These are phyloP conservation scores for Sphagnum contortum DNA, from an alignment of 225 moss, liverwort and hornwort genomes.

Conservation along the genomic window DNA sequence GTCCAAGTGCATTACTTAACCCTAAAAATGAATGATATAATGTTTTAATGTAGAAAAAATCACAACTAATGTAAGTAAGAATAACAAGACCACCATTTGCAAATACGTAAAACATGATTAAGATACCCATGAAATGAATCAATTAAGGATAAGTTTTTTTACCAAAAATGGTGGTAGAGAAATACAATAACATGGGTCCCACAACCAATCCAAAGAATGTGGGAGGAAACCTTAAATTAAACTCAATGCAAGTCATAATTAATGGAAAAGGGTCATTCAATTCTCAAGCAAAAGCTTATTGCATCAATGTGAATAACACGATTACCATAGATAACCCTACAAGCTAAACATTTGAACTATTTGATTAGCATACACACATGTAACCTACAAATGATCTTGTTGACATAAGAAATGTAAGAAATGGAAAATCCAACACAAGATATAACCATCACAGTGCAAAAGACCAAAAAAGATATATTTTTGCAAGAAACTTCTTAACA, in stretches of 20 bases:
- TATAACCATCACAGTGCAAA: too few relatives aligned
- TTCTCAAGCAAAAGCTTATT: conserved; percentile 91
- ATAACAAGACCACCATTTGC: conserved; percentile 67
- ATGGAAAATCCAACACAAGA: too few relatives aligned
- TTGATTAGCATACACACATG: too few relatives aligned
- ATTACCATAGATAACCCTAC: conserved; percentile 64
- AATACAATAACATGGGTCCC: conserved; percentile 70
- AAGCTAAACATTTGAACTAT: conserved; percentile 40
- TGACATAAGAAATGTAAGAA: too few relatives aligned
- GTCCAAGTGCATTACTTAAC: conserved; percentile 29
- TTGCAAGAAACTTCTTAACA: too few relatives aligned
- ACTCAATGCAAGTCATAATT: conserved; percentile 61
- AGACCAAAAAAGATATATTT: too few relatives aligned
- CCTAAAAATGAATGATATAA: conserved; percentile 54
- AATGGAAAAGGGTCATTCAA: conserved; percentile 63
- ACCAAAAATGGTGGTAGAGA: conserved; percentile 52
- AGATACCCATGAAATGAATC: conserved; percentile 77
- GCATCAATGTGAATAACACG: conserved; percentile 77
- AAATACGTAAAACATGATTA: conserved; percentile 71
- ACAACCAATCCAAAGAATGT: conserved; percentile 54
- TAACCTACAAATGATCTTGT: too few relatives aligned
- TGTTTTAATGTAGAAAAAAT: conserved; percentile 44
- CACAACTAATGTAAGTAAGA: conserved; percentile 46
- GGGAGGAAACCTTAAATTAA: conserved; percentile 62
- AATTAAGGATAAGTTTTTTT: conserved; percentile 63